Percentiles rank a stretch among this genome's conserved stretches.
Conservation (phyloP, 176 grass and related monocot species). For the Thinopyrum elongatum region DNA sequence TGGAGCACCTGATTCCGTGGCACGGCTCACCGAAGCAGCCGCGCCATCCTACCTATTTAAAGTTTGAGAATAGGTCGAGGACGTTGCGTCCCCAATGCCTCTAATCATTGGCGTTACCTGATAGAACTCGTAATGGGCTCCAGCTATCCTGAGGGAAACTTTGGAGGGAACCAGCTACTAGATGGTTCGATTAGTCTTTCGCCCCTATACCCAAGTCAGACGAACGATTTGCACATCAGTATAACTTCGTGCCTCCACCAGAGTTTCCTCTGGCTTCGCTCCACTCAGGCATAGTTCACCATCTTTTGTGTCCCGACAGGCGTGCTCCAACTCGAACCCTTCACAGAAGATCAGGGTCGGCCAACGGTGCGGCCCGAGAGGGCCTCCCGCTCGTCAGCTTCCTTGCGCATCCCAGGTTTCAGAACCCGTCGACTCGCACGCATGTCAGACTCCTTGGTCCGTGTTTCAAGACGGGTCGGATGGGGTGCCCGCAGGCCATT, state of each 20-base stretch:
- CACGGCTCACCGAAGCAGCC: slow-evolving; percentile 30
- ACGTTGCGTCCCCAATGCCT: neutral
- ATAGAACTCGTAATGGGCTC: slow-evolving; percentile 24
- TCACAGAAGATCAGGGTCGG: slow-evolving; percentile 58
- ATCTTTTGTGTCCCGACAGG: slow-evolving; percentile 77
- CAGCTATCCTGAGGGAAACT: slow-evolving; percentile 35
- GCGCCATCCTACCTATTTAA: slow-evolving; percentile 64
- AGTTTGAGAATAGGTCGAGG: neutral
- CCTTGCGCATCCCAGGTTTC: slow-evolving; percentile 17
- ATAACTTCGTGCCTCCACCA: slow-evolving; percentile 85
- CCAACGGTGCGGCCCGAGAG: slow-evolving; percentile 38
- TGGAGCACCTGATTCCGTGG: slow-evolving; percentile 43
- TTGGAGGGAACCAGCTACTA: slow-evolving; percentile 49
- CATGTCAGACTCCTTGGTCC: slow-evolving; percentile 69
- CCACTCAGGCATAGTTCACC: slow-evolving; percentile 77
- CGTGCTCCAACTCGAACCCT: slow-evolving; percentile 74
- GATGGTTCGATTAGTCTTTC: slow-evolving; percentile 54
- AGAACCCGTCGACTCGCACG: slow-evolving; percentile 29
- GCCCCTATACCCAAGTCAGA: slow-evolving; percentile 32
- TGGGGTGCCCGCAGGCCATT: slow-evolving; percentile 39
- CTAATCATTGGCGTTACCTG: slow-evolving; percentile 33
- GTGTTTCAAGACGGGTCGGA: slow-evolving; percentile 76
- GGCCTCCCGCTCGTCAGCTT: slow-evolving; percentile 21
- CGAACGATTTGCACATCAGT: slow-evolving; percentile 79
- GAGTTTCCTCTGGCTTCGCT: slow-evolving; percentile 64